Evolutionary conservation across 495 filamentous ascomycete genomes (phyloP).

Genomic region (Penicillium arizonense): DNA sequence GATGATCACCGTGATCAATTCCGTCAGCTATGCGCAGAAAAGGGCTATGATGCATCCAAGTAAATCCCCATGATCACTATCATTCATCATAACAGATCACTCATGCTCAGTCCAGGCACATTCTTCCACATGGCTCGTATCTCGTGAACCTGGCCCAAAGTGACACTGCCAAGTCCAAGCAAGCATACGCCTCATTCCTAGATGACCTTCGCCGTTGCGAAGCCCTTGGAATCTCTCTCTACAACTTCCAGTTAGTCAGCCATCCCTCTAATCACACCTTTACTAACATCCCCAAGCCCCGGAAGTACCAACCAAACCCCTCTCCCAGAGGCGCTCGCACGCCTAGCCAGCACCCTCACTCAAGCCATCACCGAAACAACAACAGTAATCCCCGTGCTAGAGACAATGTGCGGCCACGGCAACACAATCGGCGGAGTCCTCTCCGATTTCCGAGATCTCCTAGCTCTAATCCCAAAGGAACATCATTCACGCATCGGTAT

Average conservation of each 20-base stretch:
- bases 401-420: slow-evolving; percentile 91
- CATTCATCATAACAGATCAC: not conserved
- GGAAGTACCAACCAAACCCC: slow-evolving; percentile 69
- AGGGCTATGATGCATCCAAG: slow-evolving; percentile 68
- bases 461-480: slow-evolving; percentile 60
- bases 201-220: slow-evolving; percentile 90
- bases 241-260: slow-evolving; percentile 81
- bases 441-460: slow-evolving; percentile 81
- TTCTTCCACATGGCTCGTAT: slow-evolving; percentile 92
- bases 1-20: slow-evolving; percentile 67
- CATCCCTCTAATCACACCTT: not conserved
- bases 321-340: slow-evolving; percentile 65
- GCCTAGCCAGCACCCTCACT: slow-evolving; percentile 78
- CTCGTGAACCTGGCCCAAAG: slow-evolving; percentile 91
- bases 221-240: slow-evolving; percentile 80
- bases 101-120: slow-evolving; percentile 45
- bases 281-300: slow-evolving; percentile 48
- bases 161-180: slow-evolving; percentile 74
- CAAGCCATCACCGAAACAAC: slow-evolving; percentile 71
- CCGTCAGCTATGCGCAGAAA: slow-evolving; percentile 58
- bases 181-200: slow-evolving; percentile 82
- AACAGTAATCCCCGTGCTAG: slow-evolving; percentile 77
- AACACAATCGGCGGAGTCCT: slow-evolving; percentile 86
- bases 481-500: slow-evolving; percentile 89
- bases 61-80: slow-evolving; percentile 20